Conservation (phyloP, 441 rosid species). For the Melastoma candidum region DNA sequence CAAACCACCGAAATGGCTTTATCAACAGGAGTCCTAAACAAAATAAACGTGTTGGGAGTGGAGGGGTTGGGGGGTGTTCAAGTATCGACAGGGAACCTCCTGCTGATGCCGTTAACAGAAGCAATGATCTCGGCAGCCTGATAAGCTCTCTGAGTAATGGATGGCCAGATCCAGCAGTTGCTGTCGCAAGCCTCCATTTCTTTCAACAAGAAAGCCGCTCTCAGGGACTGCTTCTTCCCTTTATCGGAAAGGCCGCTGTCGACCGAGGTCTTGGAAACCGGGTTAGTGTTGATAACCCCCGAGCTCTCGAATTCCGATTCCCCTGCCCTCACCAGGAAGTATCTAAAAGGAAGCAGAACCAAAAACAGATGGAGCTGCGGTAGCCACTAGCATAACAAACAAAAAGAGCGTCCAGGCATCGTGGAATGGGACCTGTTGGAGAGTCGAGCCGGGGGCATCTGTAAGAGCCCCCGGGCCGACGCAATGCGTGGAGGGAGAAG, state of each 20-base stretch:
- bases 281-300: constrained; percentile 82
- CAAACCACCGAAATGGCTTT: not conserved
- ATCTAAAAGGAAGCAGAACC: constrained; percentile 28
- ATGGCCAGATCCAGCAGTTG: constrained; percentile 96
- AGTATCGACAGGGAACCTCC: constrained; percentile 31
- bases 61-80: too few relatives aligned
- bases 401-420: not conserved
- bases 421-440: constrained; percentile 31
- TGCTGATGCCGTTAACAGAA: constrained; percentile 53
- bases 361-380: constrained; percentile 7
- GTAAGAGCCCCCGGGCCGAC: constrained; percentile 58
- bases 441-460: constrained; percentile 62
- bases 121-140: constrained; percentile 90
- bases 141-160: constrained; percentile 91
- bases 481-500: constrained; percentile 15
- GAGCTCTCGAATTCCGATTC: constrained; percentile 72
- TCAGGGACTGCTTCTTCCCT: constrained; percentile 72
- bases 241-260: constrained; percentile 71
- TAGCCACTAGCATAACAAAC: not conserved
- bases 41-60: too few relatives aligned
- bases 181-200: constrained; percentile 65
- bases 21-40: too few relatives aligned
- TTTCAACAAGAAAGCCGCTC: constrained; percentile 60
- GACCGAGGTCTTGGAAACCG: constrained; percentile 77
- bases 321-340: constrained; percentile 81